Base-by-base conservation (phyloP, 2,329 filamentous ascomycete genomes). In the Thermoascus crustaceus region DNA sequence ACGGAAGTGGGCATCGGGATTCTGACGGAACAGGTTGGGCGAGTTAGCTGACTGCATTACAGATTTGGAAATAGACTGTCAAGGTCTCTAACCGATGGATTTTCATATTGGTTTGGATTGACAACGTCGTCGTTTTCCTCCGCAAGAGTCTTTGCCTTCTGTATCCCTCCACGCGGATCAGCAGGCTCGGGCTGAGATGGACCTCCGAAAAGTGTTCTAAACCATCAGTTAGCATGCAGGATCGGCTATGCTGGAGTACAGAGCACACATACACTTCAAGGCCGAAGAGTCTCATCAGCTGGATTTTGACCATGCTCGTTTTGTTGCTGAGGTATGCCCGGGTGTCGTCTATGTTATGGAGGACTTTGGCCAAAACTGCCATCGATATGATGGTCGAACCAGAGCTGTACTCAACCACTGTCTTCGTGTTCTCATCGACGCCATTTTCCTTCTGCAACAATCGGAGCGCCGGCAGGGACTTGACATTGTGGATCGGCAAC, bases 401-500 rank as follows among this genome's bases (percentile, higher is more conserved):
- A 1, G 75, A 78, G 50, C 73, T 78, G 38, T 73, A 74, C 46
- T 80, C 76, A 32, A 78, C 67, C 13, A 79, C 66, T 0, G 68
- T 69, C 32, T 71, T 59, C 2, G 69, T 72, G 43, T 65, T 52
- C 8, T 56, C 63, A 0, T 66, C 60, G 2, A 60, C 52, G 2
- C 69, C 59, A 3, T 46, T 52, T 50, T 17, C 26, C 13, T 29
- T 29, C 26, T 36, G 32, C 23, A 41, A 27, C 11, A 26, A 14
- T 11, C 8, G 23, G 9, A 7, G 10, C 13, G 21, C 56, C 45
- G 76, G 76, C 55, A 81, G 68, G 2, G 71, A 68, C 49, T 80
- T 80, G 44, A 80, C 76, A 31, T 80, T 80, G 41, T 80, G 74
- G 3, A 75, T 73, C 1, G 77, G 76, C 46, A 76, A 73, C 63